Evolutionary conservation across 345 rosid genomes (phyloP), one percentile per base, ranked within the genome.

Genomic region (Heritiera fomes): DNA sequence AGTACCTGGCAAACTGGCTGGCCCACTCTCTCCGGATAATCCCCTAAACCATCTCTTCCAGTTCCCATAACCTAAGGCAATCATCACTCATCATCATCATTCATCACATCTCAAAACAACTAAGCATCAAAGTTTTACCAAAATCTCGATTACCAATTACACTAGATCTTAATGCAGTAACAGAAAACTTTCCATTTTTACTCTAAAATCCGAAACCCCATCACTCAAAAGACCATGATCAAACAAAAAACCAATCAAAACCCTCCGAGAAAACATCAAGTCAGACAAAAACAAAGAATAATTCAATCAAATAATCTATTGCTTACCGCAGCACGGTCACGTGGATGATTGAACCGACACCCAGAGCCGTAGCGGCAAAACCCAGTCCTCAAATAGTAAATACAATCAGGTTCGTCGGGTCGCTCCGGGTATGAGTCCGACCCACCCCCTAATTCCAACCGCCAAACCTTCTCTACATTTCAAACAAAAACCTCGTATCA

Each of bases 301-400:
- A 83, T 52, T 66, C 72, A 41, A 40, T 38, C 65, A 52, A 53
- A 81, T 87, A 90, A 72, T 53, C 5, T 6, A 34, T 8, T 9
- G 23, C 18, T 72, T 72, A 96, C 99, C 91, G 80, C 82, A 68
- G 80, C 82, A 63, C 94, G 94, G 84, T 94, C 91, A 65, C 85
- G 94, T 45, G 99, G 98, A 81, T 96, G 99, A 83, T 96, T 96
- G 90, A 86, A 96, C 85, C 97, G 97, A 89, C 99, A 96, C 86
- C 97, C 86, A 0, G 90, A 68, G 32, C 98, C 95, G 79, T 89
- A 94, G 75, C 95, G 91, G 80, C 99, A 96, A 73, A 65, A 73
- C 80, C 99, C 98, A 50, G 98, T 94, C 76, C 87, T 82, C 88
- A 94, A 77, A 79, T 88, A 96, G 87, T 90, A 88, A 14, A 85